Evolutionary conservation across 2,329 filamentous ascomycete species (phyloP).

Genomic region (Ciborinia camelliae): DNA sequence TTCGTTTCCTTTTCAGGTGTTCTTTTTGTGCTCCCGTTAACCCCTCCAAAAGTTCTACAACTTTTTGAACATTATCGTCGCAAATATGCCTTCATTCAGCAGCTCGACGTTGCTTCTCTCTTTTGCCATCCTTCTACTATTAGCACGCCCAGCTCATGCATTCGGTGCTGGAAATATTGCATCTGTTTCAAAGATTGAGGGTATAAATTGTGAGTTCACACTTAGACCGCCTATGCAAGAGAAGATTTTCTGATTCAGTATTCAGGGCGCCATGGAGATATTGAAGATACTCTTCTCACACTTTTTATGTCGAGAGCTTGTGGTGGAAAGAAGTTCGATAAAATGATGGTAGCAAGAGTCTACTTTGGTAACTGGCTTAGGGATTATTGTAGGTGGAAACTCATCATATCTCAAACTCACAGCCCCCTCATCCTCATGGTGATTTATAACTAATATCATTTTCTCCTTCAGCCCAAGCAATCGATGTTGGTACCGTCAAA

Average conservation of each 20-base stretch:
- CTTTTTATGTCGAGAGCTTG: conserved; percentile 61
- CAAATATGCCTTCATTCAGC: conserved; percentile 34
- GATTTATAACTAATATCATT: background rate
- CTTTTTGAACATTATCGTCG: background rate
- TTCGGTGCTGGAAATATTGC: conserved; percentile 91
- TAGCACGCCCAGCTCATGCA: conserved; percentile 66
- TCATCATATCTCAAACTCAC: background rate
- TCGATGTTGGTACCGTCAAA: conserved; percentile 91
- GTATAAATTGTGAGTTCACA: conserved; percentile 66
- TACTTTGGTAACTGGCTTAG: conserved; percentile 97
- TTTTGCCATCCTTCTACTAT: conserved; percentile 59
- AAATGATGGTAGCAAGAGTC: conserved; percentile 81
- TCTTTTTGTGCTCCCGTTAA: conserved; percentile 6
- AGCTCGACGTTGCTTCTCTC: conserved; percentile 33
- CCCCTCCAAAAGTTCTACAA: conserved; percentile 18
- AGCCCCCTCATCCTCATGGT: background rate
- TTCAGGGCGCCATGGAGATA: conserved; percentile 79
- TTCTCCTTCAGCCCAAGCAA: conserved; percentile 60
- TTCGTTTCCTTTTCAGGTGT: background rate
- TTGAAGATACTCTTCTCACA: conserved; percentile 82
- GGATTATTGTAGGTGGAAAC: conserved; percentile 62
- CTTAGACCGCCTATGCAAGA: background rate
- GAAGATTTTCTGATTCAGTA: background rate
- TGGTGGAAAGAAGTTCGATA: conserved; percentile 77
- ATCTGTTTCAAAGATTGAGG: conserved; percentile 74